Evolutionary conservation across 768 basidiomycete genomes (phyloP).

Genomic region (Russula foetens): DNA sequence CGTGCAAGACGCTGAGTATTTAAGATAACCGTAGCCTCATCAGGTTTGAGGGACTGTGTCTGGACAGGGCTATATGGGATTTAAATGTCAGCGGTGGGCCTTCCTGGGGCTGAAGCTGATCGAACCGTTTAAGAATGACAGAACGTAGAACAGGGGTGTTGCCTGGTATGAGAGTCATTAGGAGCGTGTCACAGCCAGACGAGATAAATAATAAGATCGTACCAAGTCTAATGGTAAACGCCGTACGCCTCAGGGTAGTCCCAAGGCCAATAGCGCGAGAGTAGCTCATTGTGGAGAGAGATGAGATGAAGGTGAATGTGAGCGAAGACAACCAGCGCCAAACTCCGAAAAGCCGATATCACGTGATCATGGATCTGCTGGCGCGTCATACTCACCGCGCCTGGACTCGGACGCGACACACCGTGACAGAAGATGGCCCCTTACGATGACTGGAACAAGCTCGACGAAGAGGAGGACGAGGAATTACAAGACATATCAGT

Average conservation of each 20-base stretch:
- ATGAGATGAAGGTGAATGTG: background rate
- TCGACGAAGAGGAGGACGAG: slow-evolving; percentile 77
- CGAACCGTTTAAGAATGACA: slow-evolving; percentile 20
- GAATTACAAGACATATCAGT: slow-evolving; percentile 69
- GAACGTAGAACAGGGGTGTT: slow-evolving; percentile 11
- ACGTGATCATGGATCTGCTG: background rate
- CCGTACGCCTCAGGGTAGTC: slow-evolving; percentile 44
- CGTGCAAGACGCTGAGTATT: slow-evolving; percentile 83
- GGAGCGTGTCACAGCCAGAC: background rate
- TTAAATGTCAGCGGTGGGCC: background rate
- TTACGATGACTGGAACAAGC: slow-evolving; percentile 73
- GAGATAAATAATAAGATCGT: slow-evolving; percentile 12
- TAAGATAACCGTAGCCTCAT: slow-evolving; percentile 53
- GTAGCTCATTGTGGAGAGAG: slow-evolving; percentile 27
- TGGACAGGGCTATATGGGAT: slow-evolving; percentile 41
- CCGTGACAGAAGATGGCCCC: slow-evolving; percentile 40
- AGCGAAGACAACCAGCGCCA: background rate
- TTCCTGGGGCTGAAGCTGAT: background rate
- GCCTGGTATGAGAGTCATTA: slow-evolving; percentile 13
- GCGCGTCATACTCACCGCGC: no score
- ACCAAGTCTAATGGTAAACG: slow-evolving; percentile 31
- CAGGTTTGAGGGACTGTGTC: slow-evolving; percentile 55
- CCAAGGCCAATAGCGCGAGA: slow-evolving; percentile 50
- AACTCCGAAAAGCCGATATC: background rate
- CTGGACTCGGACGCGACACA: background rate